Conservation (phyloP, 2,329 filamentous ascomycete species). For the Aspergillus ochraceoroseus region DNA sequence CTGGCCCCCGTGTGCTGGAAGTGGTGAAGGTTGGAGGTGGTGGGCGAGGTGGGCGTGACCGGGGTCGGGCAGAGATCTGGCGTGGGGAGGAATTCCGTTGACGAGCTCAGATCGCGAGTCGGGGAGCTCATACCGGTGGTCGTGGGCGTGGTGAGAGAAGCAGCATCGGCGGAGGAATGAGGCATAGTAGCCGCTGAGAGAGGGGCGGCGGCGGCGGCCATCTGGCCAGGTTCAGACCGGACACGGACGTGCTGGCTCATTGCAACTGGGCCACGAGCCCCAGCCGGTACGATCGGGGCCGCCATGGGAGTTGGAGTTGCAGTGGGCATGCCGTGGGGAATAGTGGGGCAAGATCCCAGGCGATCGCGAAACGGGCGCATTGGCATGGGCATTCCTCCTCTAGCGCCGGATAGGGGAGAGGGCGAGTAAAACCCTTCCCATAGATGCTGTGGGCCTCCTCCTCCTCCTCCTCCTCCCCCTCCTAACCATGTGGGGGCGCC, state of each 20-base stretch:
- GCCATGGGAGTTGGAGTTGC: too few relatives aligned
- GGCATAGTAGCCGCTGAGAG: not conserved
- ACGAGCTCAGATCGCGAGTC: slow-evolving; percentile 15
- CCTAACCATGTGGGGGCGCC: slow-evolving; percentile 17
- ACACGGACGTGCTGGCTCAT: slow-evolving; percentile 20
- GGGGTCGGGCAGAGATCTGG: slow-evolving; percentile 34
- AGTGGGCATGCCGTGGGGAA: too few relatives aligned
- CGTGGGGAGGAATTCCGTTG: slow-evolving; percentile 30
- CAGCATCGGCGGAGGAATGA: not conserved
- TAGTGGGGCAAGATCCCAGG: slow-evolving; percentile 33
- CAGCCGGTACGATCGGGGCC: too few relatives aligned
- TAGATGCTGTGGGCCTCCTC: slow-evolving; percentile 16
- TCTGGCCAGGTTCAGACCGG: slow-evolving; percentile 20
- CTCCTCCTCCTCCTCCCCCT: slow-evolving; percentile 3
- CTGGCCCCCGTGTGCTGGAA: slow-evolving; percentile 8
- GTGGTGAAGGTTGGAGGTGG: slow-evolving; percentile 13
- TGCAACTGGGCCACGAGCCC: slow-evolving; percentile 19
- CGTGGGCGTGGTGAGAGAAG: slow-evolving; percentile 11
- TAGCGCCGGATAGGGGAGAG: slow-evolving; percentile 18
- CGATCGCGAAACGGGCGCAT: slow-evolving; percentile 32
- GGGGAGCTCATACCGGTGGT: slow-evolving; percentile 16
- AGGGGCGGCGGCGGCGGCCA: not conserved
- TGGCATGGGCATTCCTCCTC: slow-evolving; percentile 19
- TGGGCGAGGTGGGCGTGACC: slow-evolving; percentile 29
- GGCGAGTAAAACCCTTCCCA: slow-evolving; percentile 27